Evolutionary conservation across 2,329 filamentous ascomycete genomes (phyloP).

Genomic region (Incumbomyces lentus): DNA sequence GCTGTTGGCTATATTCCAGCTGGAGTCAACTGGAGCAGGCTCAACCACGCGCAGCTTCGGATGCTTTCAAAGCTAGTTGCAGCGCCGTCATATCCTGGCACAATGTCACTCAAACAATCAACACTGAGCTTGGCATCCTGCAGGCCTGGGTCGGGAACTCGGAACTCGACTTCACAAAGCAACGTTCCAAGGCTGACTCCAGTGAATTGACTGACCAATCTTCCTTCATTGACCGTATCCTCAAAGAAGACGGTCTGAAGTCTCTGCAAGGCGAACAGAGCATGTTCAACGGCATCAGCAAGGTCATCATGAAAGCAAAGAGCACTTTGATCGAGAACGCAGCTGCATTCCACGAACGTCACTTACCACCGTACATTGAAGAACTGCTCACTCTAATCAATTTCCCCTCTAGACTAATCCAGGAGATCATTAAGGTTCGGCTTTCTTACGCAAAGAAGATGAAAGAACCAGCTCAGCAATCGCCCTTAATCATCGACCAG

Average conservation of each 20-base stretch:
- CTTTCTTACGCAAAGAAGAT: conserved; percentile 88
- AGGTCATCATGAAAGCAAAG: conserved; percentile 88
- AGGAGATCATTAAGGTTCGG: conserved; percentile 89
- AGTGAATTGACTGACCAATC: conserved; percentile 76
- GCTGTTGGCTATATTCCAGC: conserved; percentile 76
- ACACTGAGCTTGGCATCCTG: conserved; percentile 80
- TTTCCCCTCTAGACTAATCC: conserved; percentile 88
- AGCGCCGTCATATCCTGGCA: conserved; percentile 91
- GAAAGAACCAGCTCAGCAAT: conserved; percentile 88
- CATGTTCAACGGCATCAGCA: conserved; percentile 73
- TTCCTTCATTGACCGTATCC: conserved; percentile 83
- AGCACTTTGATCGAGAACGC: conserved; percentile 80
- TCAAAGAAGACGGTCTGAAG: conserved; percentile 91
- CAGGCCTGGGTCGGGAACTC: conserved; percentile 96
- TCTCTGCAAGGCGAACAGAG: conserved; percentile 75
- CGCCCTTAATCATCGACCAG: conserved; percentile 88
- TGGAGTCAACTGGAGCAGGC: conserved; percentile 61
- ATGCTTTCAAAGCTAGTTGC: conserved; percentile 68
- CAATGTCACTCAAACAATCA: conserved; percentile 93
- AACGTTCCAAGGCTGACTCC: conserved; percentile 56
- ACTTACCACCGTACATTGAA: conserved; percentile 92
- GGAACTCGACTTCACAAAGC: conserved; percentile 79
- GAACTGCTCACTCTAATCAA: conserved; percentile 93
- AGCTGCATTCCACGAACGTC: conserved; percentile 71
- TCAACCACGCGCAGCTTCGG: conserved; percentile 66